phyloP scores from a whole-genome alignment of 371 early-diverging fungal species.

The Lichtheimia ornata region DNA sequence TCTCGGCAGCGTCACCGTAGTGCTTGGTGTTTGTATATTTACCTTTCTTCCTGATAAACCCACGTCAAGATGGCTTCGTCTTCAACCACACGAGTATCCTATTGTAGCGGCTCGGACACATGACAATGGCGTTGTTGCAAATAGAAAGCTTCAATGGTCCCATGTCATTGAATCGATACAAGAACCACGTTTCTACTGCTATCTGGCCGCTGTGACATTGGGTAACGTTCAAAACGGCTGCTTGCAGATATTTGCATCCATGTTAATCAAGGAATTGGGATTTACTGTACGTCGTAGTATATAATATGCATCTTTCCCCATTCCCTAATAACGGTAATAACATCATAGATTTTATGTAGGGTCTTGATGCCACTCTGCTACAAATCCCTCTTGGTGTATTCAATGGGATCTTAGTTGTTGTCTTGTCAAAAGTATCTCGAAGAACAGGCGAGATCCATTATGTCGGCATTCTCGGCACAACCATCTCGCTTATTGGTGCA shows the following conservation, averaged over 20 bases:
- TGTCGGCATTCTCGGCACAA: not conserved
- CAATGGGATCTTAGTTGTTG: not conserved
- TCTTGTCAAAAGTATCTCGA: not conserved
- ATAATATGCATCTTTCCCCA: not conserved
- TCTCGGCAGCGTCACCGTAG: slow-evolving; percentile 8
- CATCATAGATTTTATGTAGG: not conserved
- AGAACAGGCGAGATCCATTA: not conserved
- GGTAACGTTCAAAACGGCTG: slow-evolving; percentile 12
- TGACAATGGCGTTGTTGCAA: slow-evolving; percentile 11
- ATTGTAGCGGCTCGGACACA: slow-evolving; percentile 11
- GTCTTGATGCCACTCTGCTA: not conserved
- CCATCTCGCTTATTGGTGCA: slow-evolving; percentile 3
- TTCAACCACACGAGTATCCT: slow-evolving; percentile 7
- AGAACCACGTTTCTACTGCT: slow-evolving; percentile 13
- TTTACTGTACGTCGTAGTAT: slow-evolving; percentile 22
- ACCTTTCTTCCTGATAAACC: slow-evolving; percentile 13
- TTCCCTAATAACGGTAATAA: not conserved
- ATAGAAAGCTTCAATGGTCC: slow-evolving; percentile 1
- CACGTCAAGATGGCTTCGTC: slow-evolving; percentile 12
- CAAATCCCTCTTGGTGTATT: slow-evolving; percentile 2
- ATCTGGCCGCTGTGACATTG: slow-evolving; percentile 2
- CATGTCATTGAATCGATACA: slow-evolving; percentile 12
- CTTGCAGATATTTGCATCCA: slow-evolving; percentile 8
- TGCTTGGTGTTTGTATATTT: slow-evolving; percentile 10
- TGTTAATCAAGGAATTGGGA: slow-evolving; percentile 13